Base-by-base conservation (phyloP, 1,139 yeast species). In the Saccharomyces hybrid region DNA sequence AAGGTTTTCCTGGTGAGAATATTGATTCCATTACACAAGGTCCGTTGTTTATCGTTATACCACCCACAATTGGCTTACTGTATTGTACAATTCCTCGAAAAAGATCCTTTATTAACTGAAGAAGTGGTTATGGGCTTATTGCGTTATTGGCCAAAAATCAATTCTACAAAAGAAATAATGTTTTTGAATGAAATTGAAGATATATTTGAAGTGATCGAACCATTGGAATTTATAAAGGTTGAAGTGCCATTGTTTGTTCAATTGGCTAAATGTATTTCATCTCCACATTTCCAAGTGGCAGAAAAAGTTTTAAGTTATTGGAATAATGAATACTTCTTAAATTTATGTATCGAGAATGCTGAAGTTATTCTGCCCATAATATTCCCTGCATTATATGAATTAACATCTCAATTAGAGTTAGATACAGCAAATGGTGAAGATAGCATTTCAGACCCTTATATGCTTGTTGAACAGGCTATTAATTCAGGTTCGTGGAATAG, bases 1-100 rank as follows among this genome's bases (percentile, higher is more conserved):
- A 93, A 93, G 72, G 83, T 88, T 14, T 93, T 95, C 66, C 75
- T 93, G 61, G 84, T 89, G 32, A 79, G 96, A 57, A 91, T 91
- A n/a, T 78, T 93, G 65, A 78, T 93, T 42, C 99, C 99, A 28
- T 75, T 93, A 70, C 99, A 93, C 72, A 93, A 95, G 71, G 95
- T 89, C 11, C 85, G 91, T 67, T 82, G 95, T 54, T 76, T 93
- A 57, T 85, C 95, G 11, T 75, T 91, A 60, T 93, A 91, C 70
- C 99, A 93, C 70, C 96, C 99, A 47, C 99, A 95, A 72, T 78
- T 93, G 63, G 96, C 98, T 11, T 93, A 93, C 72, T 93, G 99
- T 74, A 88, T 95, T 55, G 96, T 95, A 14, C 99, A 93, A 73
- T 93, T 93, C 71, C 76, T 93, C 65, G 99, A 93, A 65, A 93